Conservation (phyloP, 2,329 filamentous ascomycete genomes). For the Paradendryphiella salina region DNA sequence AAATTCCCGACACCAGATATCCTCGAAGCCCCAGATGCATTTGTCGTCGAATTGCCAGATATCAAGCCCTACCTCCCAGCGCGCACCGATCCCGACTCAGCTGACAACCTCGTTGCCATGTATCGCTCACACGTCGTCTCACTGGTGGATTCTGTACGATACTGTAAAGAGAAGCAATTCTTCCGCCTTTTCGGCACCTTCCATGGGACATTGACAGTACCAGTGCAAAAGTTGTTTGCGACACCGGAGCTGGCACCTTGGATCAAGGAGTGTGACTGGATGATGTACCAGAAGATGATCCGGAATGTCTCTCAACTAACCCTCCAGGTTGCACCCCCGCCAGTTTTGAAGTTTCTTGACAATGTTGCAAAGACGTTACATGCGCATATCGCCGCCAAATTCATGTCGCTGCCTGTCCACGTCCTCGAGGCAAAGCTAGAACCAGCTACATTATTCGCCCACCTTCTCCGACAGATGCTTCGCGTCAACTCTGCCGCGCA, state of each 20-base stretch:
- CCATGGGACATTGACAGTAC: constrained; percentile 93
- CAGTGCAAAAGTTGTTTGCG: constrained; percentile 88
- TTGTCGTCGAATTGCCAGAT: constrained; percentile 77
- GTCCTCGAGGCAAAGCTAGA: constrained; percentile 85
- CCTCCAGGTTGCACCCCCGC: constrained; percentile 85
- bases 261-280: constrained; percentile 94
- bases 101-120: constrained; percentile 80
- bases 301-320: constrained; percentile 86
- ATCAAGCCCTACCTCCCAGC: constrained; percentile 79
- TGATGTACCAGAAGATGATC: constrained; percentile 97
- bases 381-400: constrained; percentile 78
- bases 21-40: constrained; percentile 63
- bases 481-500: constrained; percentile 93
- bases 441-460: constrained; percentile 85
- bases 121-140: constrained; percentile 96
- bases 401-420: constrained; percentile 81
- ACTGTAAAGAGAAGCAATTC: constrained; percentile 95
- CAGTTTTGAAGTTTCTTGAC: constrained; percentile 82
- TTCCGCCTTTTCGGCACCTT: constrained; percentile 95
- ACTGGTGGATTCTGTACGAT: constrained; percentile 91
- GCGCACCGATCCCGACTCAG: constrained; percentile 83
- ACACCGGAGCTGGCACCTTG: constrained; percentile 81
- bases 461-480: constrained; percentile 81
- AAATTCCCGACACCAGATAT: constrained; percentile 64
- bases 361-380: constrained; percentile 84